Evolutionary conservation across 2,329 filamentous ascomycete genomes (phyloP), one percentile per base, ranked within the genome.

Genomic region (Claviceps sp.): DNA sequence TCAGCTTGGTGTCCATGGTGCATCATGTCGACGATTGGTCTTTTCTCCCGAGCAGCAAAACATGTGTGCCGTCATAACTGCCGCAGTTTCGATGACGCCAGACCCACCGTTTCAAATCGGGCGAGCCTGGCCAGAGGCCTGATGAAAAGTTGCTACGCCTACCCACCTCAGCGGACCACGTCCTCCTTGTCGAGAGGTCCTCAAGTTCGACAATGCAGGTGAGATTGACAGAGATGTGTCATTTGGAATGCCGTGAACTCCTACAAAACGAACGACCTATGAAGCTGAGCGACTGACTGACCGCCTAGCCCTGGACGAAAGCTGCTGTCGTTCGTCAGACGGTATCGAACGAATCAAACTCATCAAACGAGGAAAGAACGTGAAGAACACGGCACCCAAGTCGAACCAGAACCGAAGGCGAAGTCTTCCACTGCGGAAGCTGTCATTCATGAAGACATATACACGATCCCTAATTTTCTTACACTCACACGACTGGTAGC

Each of bases 401-500:
- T 30, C 47, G 26, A 10, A 14, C n/a, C 47, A 8, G 38, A 17
- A 14, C 37, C 30, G 13, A 26, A 14, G 8, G 19, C 42, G 8
- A 50, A 51, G 16, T 6, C 48, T 38, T 16, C 26, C 7, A 37
- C 5, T 11, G 37, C 50, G 8, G 22, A 43, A 46, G 48, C 42
- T 3, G 48, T 44, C 39, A 19, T 66, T 8, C 87, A 84, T 65
- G 93, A 98, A 70, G 89, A 98, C 64, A 95, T 98, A 63, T 96
- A 95, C 72, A 98, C 89, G 39, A 64, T 98, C n/a, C 93, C 93
- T 42, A 98, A 98, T 65, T 75, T 95, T 56, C 77, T 98, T 50
- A 98, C 93, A 1, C 83, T 91, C 58, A 87, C 89, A 2, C 86
- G 93, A 2, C 80, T 98, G 41, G 65, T 87, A 49, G 85, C 87